phyloP scores from a whole-genome alignment of 257 asterid genomes.

The Pogostemon cablin region DNA sequence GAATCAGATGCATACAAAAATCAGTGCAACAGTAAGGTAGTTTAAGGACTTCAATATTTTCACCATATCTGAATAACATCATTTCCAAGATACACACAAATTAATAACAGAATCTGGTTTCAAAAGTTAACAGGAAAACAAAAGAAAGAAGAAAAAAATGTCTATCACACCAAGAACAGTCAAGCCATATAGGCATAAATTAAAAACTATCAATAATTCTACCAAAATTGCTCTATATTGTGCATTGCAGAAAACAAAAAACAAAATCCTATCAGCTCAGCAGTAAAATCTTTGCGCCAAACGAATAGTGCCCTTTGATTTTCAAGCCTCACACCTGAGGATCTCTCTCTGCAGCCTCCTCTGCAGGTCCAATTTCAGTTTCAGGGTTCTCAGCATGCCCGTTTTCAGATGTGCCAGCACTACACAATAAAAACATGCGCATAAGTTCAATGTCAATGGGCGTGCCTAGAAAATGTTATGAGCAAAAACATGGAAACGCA shows the following conservation, averaged over 20 bases:
- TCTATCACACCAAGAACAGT: conserved; percentile 35
- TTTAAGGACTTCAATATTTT: background rate
- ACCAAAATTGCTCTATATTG: conserved; percentile 57
- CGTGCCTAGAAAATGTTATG: background rate
- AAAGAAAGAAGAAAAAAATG: conserved; percentile 9
- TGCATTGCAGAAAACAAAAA: conserved; percentile 31
- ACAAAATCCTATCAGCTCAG: conserved; percentile 39
- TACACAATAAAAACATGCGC: conserved; percentile 17
- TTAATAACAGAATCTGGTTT: conserved; percentile 19
- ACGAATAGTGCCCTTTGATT: conserved; percentile 23
- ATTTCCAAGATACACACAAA: conserved; percentile 36
- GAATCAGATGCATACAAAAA: background rate
- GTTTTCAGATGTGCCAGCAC: conserved; percentile 41
- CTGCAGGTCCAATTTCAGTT: conserved; percentile 43
- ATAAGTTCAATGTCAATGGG: conserved; percentile 9
- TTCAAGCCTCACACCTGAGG: conserved; percentile 29
- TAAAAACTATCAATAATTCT: conserved; percentile 37
- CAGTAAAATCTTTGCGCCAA: conserved; percentile 30
- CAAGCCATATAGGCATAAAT: conserved; percentile 21
- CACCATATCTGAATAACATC: background rate
- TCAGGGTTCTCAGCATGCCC: conserved; percentile 41
- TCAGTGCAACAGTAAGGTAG: background rate
- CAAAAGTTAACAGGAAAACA: conserved; percentile 18
- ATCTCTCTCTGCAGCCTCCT: conserved; percentile 39
- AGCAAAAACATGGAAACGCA: background rate